Conservation (phyloP, 2,329 filamentous ascomycete genomes). For the Gnomoniopsis sp. region DNA sequence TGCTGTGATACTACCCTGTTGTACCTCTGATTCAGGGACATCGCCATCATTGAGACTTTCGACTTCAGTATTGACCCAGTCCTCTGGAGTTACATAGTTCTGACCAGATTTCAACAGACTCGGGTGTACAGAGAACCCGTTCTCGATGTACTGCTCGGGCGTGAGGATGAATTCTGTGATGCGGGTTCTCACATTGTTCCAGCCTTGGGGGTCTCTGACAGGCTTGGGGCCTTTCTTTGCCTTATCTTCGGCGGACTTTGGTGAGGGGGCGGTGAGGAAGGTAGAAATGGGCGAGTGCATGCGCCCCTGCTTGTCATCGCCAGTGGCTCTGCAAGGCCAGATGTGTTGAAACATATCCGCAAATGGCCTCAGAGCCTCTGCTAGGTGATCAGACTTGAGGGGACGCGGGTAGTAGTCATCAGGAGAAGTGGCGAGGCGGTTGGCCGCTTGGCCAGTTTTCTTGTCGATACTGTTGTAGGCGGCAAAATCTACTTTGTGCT, state of each 20-base stretch:
- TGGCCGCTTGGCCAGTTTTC: conserved; percentile 26
- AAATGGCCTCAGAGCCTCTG: conserved; percentile 60
- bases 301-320: conserved; percentile 75
- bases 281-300: conserved; percentile 85
- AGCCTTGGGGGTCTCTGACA: conserved; percentile 60
- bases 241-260: conserved; percentile 67
- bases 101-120: conserved; percentile 62
- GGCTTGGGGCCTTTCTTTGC: conserved; percentile 53
- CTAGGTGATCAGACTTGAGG: conserved; percentile 48
- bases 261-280: conserved; percentile 72
- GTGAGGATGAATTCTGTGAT: conserved; percentile 76
- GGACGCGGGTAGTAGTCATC: conserved; percentile 59
- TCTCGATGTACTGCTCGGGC: conserved; percentile 71
- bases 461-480: conserved; percentile 37
- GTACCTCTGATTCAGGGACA: conserved; percentile 66
- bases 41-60: conserved; percentile 62
- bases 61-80: conserved; percentile 82
- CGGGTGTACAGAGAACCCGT: conserved; percentile 82
- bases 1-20: conserved; percentile 78
- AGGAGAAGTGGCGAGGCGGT: conserved; percentile 41
- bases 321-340: conserved; percentile 86
- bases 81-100: conserved; percentile 53
- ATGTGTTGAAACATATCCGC: conserved; percentile 81
- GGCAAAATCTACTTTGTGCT: conserved; percentile 50
- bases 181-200: conserved; percentile 73